These are phyloP conservation scores for Bipolaris zeicola DNA, from an alignment of 2,329 filamentous ascomycete species.

Conservation along the genomic window DNA sequence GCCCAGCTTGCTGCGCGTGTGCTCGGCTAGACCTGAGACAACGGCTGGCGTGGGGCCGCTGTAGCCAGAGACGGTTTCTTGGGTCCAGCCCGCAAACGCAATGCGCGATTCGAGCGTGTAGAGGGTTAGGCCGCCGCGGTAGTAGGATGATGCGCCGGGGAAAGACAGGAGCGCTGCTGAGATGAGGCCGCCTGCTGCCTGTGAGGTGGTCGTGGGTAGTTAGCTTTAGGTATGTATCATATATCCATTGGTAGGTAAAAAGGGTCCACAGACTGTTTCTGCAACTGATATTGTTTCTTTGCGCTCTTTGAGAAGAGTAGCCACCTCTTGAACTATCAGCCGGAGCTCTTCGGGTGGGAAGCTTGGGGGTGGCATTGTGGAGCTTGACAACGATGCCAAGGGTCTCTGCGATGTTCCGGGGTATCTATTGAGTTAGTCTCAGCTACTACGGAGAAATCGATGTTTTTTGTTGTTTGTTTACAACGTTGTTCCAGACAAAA, in stretches of 20 bases:
- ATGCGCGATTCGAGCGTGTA: slow-evolving; percentile 65
- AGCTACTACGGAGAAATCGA: background rate
- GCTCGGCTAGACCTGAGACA: slow-evolving; percentile 61
- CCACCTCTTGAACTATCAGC: slow-evolving; percentile 56
- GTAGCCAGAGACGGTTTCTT: slow-evolving; percentile 59
- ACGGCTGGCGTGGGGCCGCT: slow-evolving; percentile 64
- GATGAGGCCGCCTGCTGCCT: slow-evolving; percentile 68
- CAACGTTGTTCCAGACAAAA: slow-evolving; percentile 4
- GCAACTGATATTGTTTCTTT: slow-evolving; percentile 65
- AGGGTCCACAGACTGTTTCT: slow-evolving; percentile 57
- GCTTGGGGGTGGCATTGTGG: slow-evolving; percentile 31
- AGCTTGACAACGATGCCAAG: background rate
- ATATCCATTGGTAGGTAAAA: background rate
- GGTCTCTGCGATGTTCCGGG: background rate
- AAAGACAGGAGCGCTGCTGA: slow-evolving; percentile 63
- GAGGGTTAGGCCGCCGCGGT: slow-evolving; percentile 66
- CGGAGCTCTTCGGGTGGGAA: slow-evolving; percentile 53
- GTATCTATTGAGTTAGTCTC: too few relatives aligned
- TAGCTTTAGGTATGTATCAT: background rate
- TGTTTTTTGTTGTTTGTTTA: background rate
- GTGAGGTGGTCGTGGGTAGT: background rate
- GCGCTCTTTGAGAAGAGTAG: slow-evolving; percentile 59
- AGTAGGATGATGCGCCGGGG: slow-evolving; percentile 64
- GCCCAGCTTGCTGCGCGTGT: slow-evolving; percentile 60
- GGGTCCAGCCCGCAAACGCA: slow-evolving; percentile 66